Base-by-base conservation (phyloP, 2,329 filamentous ascomycete genomes). In the Dryadomyces sulphureus region DNA sequence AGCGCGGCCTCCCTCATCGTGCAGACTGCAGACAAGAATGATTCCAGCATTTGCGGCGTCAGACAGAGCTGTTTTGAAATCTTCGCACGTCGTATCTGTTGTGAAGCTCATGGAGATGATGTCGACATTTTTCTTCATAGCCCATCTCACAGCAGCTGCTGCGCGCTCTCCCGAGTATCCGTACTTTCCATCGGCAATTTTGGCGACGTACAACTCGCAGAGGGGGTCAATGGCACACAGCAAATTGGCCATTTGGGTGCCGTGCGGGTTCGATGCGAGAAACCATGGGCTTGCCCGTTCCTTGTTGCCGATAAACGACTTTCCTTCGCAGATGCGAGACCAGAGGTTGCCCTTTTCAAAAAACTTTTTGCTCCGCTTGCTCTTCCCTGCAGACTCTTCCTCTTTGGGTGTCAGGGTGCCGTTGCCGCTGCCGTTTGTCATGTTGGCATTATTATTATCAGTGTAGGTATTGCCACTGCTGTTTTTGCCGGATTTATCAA, bases 81-180 rank as follows among this genome's bases (percentile, higher is more conserved):
- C 17, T 8, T n/a, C 19, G 20, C 32, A 4, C 16, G 38, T 17
- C 8, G 45, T 35, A 1, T 25, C 35, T 7, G 41, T 46, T 1
- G 46, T 42, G 38, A 50, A 46, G 46, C 49, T 50, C 49, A 50
- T 50, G n/a, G 46, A 48, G 36, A 50, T 48, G 22, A 50, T 48
- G 38, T 50, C 46, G 22, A 50, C 49, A 16, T 34, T 20, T 25
- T 42, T 34, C 5, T 22, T n/a, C 7, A 46, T 46, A 7, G 49
- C 49, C 49, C 49, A 50, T 1, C 22, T 4, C 16, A 50, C 38
- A 2, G 49, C 49, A 9, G 25, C 35, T 20, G 38, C 42, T 14
- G 43, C 45, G 12, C 35, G 45, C 45, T 24, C 41, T 6, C 36
- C 45, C 22, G 43, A 38, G 44, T 44, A 44, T 21, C 45, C 45